Evolutionary conservation across 768 basidiomycete species (phyloP).

Genomic region (Boletus insuetus): DNA sequence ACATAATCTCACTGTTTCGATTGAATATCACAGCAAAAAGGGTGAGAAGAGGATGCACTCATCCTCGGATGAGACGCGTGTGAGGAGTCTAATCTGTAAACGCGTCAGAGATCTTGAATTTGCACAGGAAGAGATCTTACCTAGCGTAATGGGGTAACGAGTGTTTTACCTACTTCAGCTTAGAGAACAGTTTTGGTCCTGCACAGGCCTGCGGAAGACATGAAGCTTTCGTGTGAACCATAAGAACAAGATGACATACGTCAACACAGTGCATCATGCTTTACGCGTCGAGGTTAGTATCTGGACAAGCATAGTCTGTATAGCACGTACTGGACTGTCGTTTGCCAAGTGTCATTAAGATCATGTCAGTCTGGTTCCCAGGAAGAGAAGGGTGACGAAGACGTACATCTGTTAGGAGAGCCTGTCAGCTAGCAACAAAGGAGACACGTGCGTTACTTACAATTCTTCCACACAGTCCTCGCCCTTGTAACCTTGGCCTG

Average conservation of each 20-base stretch:
- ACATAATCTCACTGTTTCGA: not conserved
- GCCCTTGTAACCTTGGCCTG: conserved; percentile 80
- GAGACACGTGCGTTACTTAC: conserved; percentile 42
- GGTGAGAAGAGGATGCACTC: conserved; percentile 7
- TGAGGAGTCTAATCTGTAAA: conserved; percentile 14
- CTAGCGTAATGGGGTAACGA: conserved; percentile 13
- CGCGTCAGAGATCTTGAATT: not conserved
- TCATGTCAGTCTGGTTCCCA: conserved; percentile 8
- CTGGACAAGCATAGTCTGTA: not conserved
- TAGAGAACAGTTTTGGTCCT: conserved; percentile 80
- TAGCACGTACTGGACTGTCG: conserved; percentile 64
- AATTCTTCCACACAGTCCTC: conserved; percentile 94
- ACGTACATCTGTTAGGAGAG: conserved; percentile 24
- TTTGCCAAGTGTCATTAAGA: not conserved
- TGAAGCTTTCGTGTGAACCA: not conserved
- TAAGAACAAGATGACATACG: conserved; percentile 43
- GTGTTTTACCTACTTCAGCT: conserved; percentile 43
- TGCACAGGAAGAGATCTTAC: not conserved
- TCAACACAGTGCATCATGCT: conserved; percentile 95
- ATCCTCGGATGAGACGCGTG: conserved; percentile 2
- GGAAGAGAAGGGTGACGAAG: not conserved
- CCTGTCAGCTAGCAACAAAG: not conserved
- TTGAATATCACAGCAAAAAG: not conserved
- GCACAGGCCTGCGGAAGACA: conserved; percentile 41
- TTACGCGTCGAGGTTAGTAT: conserved; percentile 9